These are phyloP conservation scores for Diversispora epigaea DNA, from an alignment of 192 early-diverging fungal species.

Conservation along the genomic window DNA sequence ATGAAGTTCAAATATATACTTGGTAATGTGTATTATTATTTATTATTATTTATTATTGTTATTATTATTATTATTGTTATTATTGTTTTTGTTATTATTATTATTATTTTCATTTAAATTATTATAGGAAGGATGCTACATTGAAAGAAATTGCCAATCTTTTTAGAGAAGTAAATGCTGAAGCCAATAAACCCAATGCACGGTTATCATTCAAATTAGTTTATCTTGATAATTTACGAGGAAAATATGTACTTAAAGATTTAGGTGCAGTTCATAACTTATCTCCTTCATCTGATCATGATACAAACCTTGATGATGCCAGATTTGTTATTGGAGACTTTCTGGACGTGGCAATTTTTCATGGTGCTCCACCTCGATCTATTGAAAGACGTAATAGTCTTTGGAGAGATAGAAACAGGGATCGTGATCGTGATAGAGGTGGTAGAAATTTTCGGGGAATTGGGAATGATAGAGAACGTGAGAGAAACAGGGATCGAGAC, in stretches of 20 bases:
- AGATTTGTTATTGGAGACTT: conserved; percentile 61
- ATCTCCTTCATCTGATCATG: conserved; percentile 39
- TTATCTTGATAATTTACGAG: conserved; percentile 45
- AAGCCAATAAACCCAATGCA: conserved; percentile 42
- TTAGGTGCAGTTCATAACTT: conserved; percentile 46
- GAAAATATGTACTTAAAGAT: conserved; percentile 40
- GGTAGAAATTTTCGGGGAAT: background rate
- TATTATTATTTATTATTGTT: background rate
- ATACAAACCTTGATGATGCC: conserved; percentile 51
- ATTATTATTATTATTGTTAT: background rate
- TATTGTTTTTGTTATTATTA: background rate
- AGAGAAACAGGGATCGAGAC: conserved; percentile 25
- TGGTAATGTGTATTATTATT: conserved; percentile 43
- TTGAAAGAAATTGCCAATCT: conserved; percentile 59
- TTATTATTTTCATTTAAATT: background rate
- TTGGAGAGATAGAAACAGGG: conserved; percentile 24
- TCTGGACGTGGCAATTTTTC: conserved; percentile 52
- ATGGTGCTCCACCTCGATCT: conserved; percentile 20
- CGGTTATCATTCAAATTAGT: conserved; percentile 51
- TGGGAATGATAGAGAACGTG: background rate
- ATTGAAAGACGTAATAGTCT: conserved; percentile 19
- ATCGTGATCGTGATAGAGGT: conserved; percentile 1
- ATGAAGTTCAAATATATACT: conserved; percentile 57
- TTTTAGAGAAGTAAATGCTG: conserved; percentile 45
- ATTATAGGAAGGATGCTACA: conserved; percentile 59